Evolutionary conservation across 2,329 filamentous ascomycete species (phyloP).

Genomic region (Phyllosticta capitalensis): DNA sequence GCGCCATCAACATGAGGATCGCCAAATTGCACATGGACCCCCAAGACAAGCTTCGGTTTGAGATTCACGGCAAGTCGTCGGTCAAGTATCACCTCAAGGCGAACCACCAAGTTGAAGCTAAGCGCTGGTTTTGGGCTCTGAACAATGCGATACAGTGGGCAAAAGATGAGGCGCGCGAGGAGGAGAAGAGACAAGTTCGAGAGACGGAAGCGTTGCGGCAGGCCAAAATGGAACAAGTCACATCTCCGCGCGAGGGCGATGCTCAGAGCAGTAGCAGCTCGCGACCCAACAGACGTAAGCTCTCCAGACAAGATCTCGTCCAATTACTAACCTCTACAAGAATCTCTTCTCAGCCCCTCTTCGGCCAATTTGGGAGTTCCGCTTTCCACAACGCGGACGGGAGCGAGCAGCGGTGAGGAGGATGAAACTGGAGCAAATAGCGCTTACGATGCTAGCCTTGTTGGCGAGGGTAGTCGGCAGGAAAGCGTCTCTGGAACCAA

Average conservation of each 20-base stretch:
- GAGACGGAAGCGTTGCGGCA: slow-evolving; percentile 68
- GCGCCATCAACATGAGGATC: slow-evolving; percentile 98
- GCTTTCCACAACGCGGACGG: slow-evolving; percentile 20
- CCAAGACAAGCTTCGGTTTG: slow-evolving; percentile 94
- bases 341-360: background rate
- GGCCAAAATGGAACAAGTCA: slow-evolving; percentile 65
- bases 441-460: slow-evolving; percentile 48
- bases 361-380: slow-evolving; percentile 3
- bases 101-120: slow-evolving; percentile 95
- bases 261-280: slow-evolving; percentile 28
- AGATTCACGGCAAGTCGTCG: slow-evolving; percentile 95
- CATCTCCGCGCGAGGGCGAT: slow-evolving; percentile 30
- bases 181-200: slow-evolving; percentile 65
- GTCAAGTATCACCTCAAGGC: slow-evolving; percentile 98
- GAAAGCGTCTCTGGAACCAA: slow-evolving; percentile 40
- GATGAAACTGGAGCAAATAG: slow-evolving; percentile 40
- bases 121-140: slow-evolving; percentile 97
- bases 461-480: slow-evolving; percentile 43
- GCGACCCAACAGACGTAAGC: slow-evolving; percentile 16
- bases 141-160: slow-evolving; percentile 99
- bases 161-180: slow-evolving; percentile 92
- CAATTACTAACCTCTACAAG: background rate
- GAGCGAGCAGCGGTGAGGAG: slow-evolving; percentile 45
- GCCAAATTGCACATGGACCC: slow-evolving; percentile 91
- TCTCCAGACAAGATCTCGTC: background rate